Conservation (phyloP, 179 eudicot species). For the Beta macrorhiza region DNA sequence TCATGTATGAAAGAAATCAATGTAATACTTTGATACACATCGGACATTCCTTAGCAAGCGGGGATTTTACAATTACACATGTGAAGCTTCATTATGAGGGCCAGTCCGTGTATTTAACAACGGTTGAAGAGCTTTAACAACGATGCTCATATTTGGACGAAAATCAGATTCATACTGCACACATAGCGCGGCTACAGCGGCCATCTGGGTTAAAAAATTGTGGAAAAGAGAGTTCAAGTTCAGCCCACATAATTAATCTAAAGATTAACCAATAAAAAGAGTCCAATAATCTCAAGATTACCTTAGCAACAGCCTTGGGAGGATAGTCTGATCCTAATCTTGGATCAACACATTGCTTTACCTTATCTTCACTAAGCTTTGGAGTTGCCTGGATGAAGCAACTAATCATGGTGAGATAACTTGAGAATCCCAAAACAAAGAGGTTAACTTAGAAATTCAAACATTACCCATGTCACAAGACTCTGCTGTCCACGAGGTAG, state of each 20-base stretch:
- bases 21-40: conserved; percentile 21
- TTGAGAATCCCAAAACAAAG: not conserved
- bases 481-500: conserved; percentile 92
- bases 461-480: conserved; percentile 85
- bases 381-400: conserved; percentile 68
- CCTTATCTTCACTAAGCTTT: conserved; percentile 91
- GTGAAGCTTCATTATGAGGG: conserved; percentile 29
- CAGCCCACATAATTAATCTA: not conserved
- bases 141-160: conserved; percentile 92
- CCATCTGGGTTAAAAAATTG: conserved; percentile 50
- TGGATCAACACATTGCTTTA: conserved; percentile 79
- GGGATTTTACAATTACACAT: conserved; percentile 28
- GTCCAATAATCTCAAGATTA: conserved; percentile 4
- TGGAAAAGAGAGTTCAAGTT: not conserved
- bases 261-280: not conserved
- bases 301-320: conserved; percentile 94
- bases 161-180: conserved; percentile 92
- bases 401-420: not conserved
- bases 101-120: conserved; percentile 45
- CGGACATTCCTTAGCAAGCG: not conserved
- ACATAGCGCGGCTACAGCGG: conserved; percentile 91
- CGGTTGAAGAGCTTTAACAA: conserved; percentile 83
- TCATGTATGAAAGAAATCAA: conserved; percentile 22
- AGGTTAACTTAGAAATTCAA: not conserved
- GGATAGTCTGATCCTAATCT: conserved; percentile 73